phyloP scores from a whole-genome alignment of 164 flowering plant species.

The Pachysandra terminalis region DNA sequence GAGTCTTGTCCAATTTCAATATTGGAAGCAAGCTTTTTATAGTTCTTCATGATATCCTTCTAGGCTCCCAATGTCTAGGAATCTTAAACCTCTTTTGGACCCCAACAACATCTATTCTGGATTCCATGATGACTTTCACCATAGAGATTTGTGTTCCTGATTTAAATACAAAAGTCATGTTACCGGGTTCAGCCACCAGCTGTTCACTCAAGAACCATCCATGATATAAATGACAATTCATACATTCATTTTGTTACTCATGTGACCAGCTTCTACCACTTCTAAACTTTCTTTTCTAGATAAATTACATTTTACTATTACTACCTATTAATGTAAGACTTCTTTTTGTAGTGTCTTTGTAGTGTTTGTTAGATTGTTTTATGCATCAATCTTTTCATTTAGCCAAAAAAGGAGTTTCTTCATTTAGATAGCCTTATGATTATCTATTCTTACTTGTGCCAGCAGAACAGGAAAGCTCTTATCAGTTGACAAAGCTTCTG shows the following conservation, averaged over 20 bases:
- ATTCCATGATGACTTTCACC: no score
- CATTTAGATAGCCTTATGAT: conserved; percentile 13
- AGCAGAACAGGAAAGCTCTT: conserved; percentile 43
- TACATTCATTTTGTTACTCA: neutral
- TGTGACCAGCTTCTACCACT: neutral
- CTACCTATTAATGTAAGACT: neutral
- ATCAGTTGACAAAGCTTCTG: conserved; percentile 32
- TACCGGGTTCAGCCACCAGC: neutral
- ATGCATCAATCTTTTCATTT: neutral
- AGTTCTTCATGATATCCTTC: no score
- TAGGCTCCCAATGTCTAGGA: no score
- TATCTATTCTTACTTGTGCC: conserved; percentile 11
- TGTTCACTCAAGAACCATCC: no score
- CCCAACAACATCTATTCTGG: no score
- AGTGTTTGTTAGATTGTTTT: neutral
- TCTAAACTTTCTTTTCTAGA: neutral
- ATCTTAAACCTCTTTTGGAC: no score
- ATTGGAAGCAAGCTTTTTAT: no score
- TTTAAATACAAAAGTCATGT: neutral
- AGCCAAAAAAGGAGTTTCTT: neutral
- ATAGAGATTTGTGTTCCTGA: no score
- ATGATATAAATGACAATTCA: neutral
- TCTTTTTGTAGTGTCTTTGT: neutral
- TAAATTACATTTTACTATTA: no score
- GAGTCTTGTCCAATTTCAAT: no score